phyloP scores from a whole-genome alignment of 352 stramenopile genomes.

The Pythium graminicola region DNA sequence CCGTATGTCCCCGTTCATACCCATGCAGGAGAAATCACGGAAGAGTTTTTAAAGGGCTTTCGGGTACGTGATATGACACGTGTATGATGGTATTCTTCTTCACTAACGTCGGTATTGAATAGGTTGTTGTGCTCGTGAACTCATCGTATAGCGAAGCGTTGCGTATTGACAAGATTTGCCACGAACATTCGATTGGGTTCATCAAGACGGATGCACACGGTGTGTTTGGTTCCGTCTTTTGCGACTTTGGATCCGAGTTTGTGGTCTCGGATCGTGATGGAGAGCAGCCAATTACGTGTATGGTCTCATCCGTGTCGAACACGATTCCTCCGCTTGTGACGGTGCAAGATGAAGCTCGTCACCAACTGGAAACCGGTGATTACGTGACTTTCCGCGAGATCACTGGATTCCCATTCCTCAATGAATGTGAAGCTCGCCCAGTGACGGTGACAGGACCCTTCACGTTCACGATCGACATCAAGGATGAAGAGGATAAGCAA shows the following conservation, averaged over 20 bases:
- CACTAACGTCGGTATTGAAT: too few relatives aligned
- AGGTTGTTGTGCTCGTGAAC: slow-evolving; percentile 86
- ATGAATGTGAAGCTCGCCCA: slow-evolving; percentile 52
- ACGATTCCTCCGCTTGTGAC: slow-evolving; percentile 87
- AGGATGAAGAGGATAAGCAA: slow-evolving; percentile 62
- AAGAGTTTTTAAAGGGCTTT: slow-evolving; percentile 64
- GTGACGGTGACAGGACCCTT: slow-evolving; percentile 89
- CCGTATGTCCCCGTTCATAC: slow-evolving; percentile 90
- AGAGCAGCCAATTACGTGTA: slow-evolving; percentile 88
- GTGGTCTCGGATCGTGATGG: slow-evolving; percentile 92
- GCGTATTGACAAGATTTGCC: slow-evolving; percentile 81
- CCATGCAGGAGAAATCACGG: slow-evolving; percentile 59
- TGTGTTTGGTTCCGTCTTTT: slow-evolving; percentile 96
- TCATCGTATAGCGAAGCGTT: slow-evolving; percentile 57
- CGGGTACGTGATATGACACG: too few relatives aligned
- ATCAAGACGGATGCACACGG: slow-evolving; percentile 89
- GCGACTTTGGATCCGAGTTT: slow-evolving; percentile 96
- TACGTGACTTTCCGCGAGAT: slow-evolving; percentile 95
- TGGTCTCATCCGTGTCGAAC: slow-evolving; percentile 92
- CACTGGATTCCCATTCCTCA: slow-evolving; percentile 87
- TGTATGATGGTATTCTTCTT: too few relatives aligned
- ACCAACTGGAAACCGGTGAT: slow-evolving; percentile 96
- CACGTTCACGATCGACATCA: slow-evolving; percentile 94
- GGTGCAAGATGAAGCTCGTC: slow-evolving; percentile 96
- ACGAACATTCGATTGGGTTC: slow-evolving; percentile 84